phyloP scores from a whole-genome alignment of 1,139 yeast genomes.

The Yamadazyma siamensis region DNA sequence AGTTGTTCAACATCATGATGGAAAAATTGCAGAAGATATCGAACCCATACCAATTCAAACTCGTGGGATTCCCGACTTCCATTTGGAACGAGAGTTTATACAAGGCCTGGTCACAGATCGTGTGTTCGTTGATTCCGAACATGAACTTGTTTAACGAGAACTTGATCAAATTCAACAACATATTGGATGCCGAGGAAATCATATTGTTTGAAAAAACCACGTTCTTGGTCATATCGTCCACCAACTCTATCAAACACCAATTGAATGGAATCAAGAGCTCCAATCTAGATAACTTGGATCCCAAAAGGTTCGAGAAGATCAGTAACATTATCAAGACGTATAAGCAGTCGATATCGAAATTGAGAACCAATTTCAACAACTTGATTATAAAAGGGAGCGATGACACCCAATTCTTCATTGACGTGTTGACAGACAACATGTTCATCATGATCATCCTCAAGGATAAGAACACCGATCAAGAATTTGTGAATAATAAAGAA shows the following conservation, averaged over 20 bases:
- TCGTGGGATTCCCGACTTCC: slow-evolving; percentile 91
- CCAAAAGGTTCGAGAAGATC: slow-evolving; percentile 90
- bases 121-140: slow-evolving; percentile 91
- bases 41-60: slow-evolving; percentile 69
- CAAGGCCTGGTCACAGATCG: slow-evolving; percentile 96
- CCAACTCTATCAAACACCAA: slow-evolving; percentile 40
- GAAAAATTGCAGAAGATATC: slow-evolving; percentile 75
- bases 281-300: slow-evolving; percentile 50
- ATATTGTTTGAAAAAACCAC: slow-evolving; percentile 93
- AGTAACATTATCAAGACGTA: slow-evolving; percentile 92
- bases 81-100: slow-evolving; percentile 97
- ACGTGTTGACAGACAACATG: slow-evolving; percentile 68
- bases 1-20: slow-evolving; percentile 81
- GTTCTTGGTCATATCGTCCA: slow-evolving; percentile 80
- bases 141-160: slow-evolving; percentile 78
- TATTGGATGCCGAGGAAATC: slow-evolving; percentile 85
- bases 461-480: slow-evolving; percentile 23
- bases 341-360: slow-evolving; percentile 86
- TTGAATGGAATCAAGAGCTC: slow-evolving; percentile 14
- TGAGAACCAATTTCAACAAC: slow-evolving; percentile 80
- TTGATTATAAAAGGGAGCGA: slow-evolving; percentile 71
- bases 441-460: slow-evolving; percentile 69
- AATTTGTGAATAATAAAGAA: slow-evolving; percentile 41
- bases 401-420: slow-evolving; percentile 65
- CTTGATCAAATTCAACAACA: slow-evolving; percentile 67